phyloP scores from a whole-genome alignment of 257 asterid species.

The Plantago elongata region DNA sequence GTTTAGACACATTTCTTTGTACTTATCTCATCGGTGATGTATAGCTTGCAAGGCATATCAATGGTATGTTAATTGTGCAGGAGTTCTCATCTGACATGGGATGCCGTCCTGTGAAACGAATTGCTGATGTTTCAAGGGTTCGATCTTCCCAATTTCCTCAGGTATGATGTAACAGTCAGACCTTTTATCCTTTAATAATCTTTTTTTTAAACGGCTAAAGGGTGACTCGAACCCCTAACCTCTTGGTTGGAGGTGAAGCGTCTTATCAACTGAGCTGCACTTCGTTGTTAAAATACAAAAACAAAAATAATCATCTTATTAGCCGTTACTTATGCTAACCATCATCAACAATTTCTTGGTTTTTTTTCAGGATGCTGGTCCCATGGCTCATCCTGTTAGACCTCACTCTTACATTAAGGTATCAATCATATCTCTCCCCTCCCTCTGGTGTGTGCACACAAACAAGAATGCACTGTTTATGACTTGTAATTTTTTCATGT shows the following conservation, averaged over 20 bases:
- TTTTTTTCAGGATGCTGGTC: slow-evolving; percentile 74
- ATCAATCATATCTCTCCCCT: slow-evolving; percentile 4
- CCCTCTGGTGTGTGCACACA: not conserved
- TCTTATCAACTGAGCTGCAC: too few relatives aligned
- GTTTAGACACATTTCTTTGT: slow-evolving; percentile 26
- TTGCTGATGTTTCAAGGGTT: slow-evolving; percentile 68
- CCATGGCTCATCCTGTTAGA: slow-evolving; percentile 89
- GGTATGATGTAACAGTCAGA: slow-evolving; percentile 32
- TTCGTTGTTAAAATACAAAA: too few relatives aligned
- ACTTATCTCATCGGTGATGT: not conserved
- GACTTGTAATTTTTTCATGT: too few relatives aligned
- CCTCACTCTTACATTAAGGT: slow-evolving; percentile 87
- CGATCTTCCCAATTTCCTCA: slow-evolving; percentile 72
- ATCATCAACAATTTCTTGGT: slow-evolving; percentile 18
- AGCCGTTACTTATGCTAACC: not conserved
- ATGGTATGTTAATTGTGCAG: slow-evolving; percentile 26
- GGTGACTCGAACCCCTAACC: too few relatives aligned
- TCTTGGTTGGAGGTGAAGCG: too few relatives aligned
- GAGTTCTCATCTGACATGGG: slow-evolving; percentile 90
- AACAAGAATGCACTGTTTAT: too few relatives aligned
- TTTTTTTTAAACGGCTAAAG: too few relatives aligned
- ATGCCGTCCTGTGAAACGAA: slow-evolving; percentile 74
- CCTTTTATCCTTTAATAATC: not conserved
- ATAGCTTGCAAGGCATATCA: slow-evolving; percentile 13
- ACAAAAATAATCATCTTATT: too few relatives aligned